A percentile compares a stretch with the other conserved stretches of the same genome.
These are phyloP conservation scores for Discostella stelligera DNA, from an alignment of 352 stramenopile genomes.

Conservation along the genomic window DNA sequence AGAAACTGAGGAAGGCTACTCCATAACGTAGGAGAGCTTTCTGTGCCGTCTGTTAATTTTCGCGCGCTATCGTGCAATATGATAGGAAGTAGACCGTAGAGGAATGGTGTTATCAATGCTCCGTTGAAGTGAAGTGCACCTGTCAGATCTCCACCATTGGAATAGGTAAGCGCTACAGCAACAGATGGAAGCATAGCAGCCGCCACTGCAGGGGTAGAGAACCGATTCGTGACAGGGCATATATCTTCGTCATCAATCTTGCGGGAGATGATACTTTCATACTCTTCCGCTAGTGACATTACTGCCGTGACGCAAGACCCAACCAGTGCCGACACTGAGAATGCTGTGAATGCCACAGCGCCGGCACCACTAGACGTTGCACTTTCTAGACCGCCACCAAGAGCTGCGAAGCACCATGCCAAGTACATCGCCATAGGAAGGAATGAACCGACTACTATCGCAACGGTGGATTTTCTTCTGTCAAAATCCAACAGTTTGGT, in stretches of 20 bases:
- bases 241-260: constrained; percentile 6
- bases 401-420: constrained; percentile 58
- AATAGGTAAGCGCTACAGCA: constrained; percentile 22
- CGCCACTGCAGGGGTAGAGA: constrained; percentile 38
- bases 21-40: background rate
- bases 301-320: constrained; percentile 56
- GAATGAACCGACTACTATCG: constrained; percentile 61
- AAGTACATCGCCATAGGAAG: constrained; percentile 72
- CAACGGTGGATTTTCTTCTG: constrained; percentile 47
- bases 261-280: constrained; percentile 48
- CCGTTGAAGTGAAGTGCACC: constrained; percentile 38
- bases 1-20: constrained; percentile 22
- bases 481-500: constrained; percentile 72
- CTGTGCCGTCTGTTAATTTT: background rate
- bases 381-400: constrained; percentile 59
- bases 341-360: constrained; percentile 42
- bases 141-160: constrained; percentile 33
- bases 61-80: constrained; percentile 30
- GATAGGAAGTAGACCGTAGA: constrained; percentile 43
- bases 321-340: constrained; percentile 62
- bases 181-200: constrained; percentile 33
- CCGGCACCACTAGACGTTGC: constrained; percentile 32
- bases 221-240: constrained; percentile 20
- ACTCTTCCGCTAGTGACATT: constrained; percentile 73
- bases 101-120: constrained; percentile 42